Evolutionary conservation across 208 protist species (phyloP), one percentile per base, ranked within the genome.

Genomic region (Porcisia deanei): DNA sequence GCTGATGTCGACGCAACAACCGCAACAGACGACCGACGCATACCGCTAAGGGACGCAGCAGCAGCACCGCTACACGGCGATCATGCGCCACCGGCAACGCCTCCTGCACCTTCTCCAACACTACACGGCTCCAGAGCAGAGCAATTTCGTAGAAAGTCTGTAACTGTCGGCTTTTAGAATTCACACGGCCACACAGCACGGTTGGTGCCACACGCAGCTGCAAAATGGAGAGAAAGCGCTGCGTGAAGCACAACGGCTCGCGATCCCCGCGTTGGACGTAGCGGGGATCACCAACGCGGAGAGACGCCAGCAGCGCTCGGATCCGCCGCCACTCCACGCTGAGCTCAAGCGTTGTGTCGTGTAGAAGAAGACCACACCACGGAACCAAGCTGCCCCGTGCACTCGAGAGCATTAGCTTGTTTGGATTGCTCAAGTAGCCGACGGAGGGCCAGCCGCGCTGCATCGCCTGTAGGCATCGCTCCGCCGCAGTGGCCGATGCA

Each of bases 271-370:
- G 52, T 22, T 65, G 73, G n/a, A 49, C 43, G 30, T 20, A 57
- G 41, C 68, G 68, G 34, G 72, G 37, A 60, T 79, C 73, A 34
- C 60, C 65, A 37, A 73, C 68, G 12, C 66, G 67, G 20, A 92
- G 41, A 7, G 53, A 67, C 16, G 81, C 22, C 71, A 91, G 39
- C 54, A 86, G 41, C 10, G 74, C 54, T 1, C 60, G 25, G 47
- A 93, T 74, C 14, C 91, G 89, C 2, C 68, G 41, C 90, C 91
- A 96, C 49, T 96, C 89, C 70, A 96, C 85, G 70, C 83, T 80
- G 53, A 88, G 73, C 69, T 92, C 82, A 25, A 87, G 70, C 16
- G 80, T 84, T 4, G 68, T 55, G 25, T 86, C 78, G 43, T 85
- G 72, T 47, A 91, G 71, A 39, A 89, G 80, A 34, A 95, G 55